Evolutionary conservation across 176 grass and related monocot species (phyloP).

Genomic region (Chrysopogon serrulatus): DNA sequence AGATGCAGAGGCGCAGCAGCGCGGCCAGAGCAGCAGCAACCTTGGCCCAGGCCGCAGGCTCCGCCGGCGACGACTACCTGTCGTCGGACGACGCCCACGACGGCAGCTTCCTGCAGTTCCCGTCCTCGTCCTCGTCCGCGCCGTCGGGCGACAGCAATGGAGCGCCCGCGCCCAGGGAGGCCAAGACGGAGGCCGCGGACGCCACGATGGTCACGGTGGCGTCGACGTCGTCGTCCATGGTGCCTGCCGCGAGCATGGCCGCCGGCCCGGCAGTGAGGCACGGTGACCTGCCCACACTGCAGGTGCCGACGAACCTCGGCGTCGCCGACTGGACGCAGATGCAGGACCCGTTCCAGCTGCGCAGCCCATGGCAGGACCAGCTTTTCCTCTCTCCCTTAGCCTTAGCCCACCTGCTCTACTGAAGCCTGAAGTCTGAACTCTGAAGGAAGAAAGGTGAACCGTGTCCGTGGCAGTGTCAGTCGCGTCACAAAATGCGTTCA

Average conservation of each 20-base stretch:
- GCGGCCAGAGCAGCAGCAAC: not conserved
- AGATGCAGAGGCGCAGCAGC: constrained; percentile 39
- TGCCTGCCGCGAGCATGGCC: constrained; percentile 20
- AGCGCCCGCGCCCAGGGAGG: not conserved
- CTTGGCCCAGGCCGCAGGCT: not conserved
- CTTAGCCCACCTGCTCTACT: constrained; percentile 51
- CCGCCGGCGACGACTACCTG: constrained; percentile 19
- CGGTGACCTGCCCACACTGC: constrained; percentile 29
- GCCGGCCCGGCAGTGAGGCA: constrained; percentile 12
- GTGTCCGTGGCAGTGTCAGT: not conserved
- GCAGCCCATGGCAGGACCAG: constrained; percentile 78
- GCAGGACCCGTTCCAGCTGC: constrained; percentile 64
- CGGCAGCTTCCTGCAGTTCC: not conserved
- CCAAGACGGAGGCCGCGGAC: constrained; percentile 36
- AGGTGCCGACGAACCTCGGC: constrained; percentile 36
- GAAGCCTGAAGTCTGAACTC: too few relatives aligned
- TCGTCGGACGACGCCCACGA: constrained; percentile 47
- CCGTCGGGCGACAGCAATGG: not conserved
- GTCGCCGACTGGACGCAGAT: constrained; percentile 50
- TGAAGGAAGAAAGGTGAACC: not conserved
- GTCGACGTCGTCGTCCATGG: not conserved
- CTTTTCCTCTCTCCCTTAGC: constrained; percentile 50
- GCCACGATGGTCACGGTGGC: constrained; percentile 20
- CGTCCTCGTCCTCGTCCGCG: not conserved
- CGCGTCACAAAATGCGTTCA: not conserved